Evolutionary conservation across 768 basidiomycete genomes (phyloP), one percentile per base, ranked within the genome.

Genomic region (Cystofilobasidium capitatum): DNA sequence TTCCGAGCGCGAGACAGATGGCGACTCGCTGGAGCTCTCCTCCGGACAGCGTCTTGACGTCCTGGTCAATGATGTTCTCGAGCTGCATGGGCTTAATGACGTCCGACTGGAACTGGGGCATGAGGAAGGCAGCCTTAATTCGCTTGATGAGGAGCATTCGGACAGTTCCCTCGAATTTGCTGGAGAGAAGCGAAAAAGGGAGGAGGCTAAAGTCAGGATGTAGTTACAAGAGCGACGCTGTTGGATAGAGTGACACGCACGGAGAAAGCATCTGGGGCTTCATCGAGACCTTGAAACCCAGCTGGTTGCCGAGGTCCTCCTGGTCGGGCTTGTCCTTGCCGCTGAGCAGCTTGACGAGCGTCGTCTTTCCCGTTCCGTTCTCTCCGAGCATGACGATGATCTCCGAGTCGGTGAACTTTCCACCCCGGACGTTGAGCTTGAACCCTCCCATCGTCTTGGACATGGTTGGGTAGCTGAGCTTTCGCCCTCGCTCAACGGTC

Each of bases 381-480:
- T 99, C 96, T 70, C 96, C 96, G 39, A 99, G 81, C 87, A 99
- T 89, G 77, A 99, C 96, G 73, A 99, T 91, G 77, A 99, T 99
- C 77, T 99, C 96, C 2, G 93, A 97, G 76, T 98, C 93, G n/a
- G 94, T 93, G 80, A 98, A 99, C 39, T 83, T 83, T 31, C 96
- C 96, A 0, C 78, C 80, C 73, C 94, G 84, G 63, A 99, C 89
- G 59, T 91, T 90, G 58, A 99, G 84, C 79, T 99, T 97, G 86
- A 99, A 99, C 71, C 75, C 76, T 36, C 96, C 96, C 59, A 97
- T 83, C 0, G 96, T 98, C 80, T 99, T 99, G 70, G 88, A 88
- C 96, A 99, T 97, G 36, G 87, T 72, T 0, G 96, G 96, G 80
- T 98, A 99, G 10, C 84, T 82, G 79, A 93, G 93, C 75, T 88